Evolutionary conservation across 306 rosid genomes (phyloP), one percentile per base, ranked within the genome.

Genomic region (Aeschynomene evenia): DNA sequence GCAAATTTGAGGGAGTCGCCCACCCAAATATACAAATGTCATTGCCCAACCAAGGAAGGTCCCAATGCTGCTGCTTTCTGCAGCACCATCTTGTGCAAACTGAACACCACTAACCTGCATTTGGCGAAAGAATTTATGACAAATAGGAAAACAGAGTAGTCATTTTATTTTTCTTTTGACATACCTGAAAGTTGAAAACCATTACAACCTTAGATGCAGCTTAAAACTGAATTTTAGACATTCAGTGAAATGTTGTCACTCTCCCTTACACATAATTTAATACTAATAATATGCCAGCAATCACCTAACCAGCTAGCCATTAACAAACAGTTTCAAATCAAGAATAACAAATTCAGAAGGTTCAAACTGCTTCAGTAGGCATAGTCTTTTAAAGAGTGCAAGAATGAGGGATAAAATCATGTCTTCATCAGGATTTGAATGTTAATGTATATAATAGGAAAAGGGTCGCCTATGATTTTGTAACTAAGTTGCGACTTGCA

Each of bases 21-120:
- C 98, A 16, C 96, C 83, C 85, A 89, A 64, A 81, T 92, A 92
- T 73, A 87, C 52, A 66, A 81, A 68, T 79, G 98, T 81, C 96
- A 92, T 92, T 76, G 84, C 90, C 98, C 96, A 92, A 57, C 98
- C 98, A 76, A 92, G 85, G 74, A 76, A 76, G 77, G 54, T 66
- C 24, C 89, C 96, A 46, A 82, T 59, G 70, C 74, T 54, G 67
- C 80, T 31, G 87, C 71, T 57, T 62, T 56, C 83, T 64, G 82
- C 70, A 0, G 42, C 55, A 26, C 39, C 85, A 56, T 63, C 69
- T 45, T 73, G 79, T 54, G 50, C 53, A 62, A 73, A 67, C 83
- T 70, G 77, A 53, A 73, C 78, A 13, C 73, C 79, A 24, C 75
- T 63, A 56, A 58, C 83, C 96, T 86, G 85, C 54, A 81, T 68